Conservation (phyloP, 371 early-diverging fungal species). For the Chytridiales sp. region DNA sequence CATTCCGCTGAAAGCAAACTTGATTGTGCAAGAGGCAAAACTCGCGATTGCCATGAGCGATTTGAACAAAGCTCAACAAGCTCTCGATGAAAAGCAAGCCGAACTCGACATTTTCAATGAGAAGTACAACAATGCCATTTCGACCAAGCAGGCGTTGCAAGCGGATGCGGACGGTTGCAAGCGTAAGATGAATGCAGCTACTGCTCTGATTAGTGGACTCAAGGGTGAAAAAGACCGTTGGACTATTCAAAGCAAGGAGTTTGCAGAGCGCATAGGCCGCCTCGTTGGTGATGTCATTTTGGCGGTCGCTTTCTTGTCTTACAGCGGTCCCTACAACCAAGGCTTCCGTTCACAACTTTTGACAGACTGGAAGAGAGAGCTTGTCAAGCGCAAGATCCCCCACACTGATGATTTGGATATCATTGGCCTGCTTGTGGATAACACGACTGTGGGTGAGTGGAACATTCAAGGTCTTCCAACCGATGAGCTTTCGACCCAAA, state of each 20-base stretch:
- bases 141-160: slow-evolving; percentile 55
- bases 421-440: slow-evolving; percentile 56
- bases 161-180: slow-evolving; percentile 63
- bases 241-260: slow-evolving; percentile 61
- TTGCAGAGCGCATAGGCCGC: slow-evolving; percentile 54
- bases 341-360: slow-evolving; percentile 52
- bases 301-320: slow-evolving; percentile 58
- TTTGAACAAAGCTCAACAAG: slow-evolving; percentile 52
- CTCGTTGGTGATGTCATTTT: slow-evolving; percentile 61
- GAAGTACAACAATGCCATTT: slow-evolving; percentile 57
- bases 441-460: slow-evolving; percentile 63
- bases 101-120: slow-evolving; percentile 59
- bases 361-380: slow-evolving; percentile 55
- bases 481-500: slow-evolving; percentile 61
- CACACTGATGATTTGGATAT: slow-evolving; percentile 59
- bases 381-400: slow-evolving; percentile 52
- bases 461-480: slow-evolving; percentile 67
- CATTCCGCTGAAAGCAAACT: slow-evolving; percentile 61
- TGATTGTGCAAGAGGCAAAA: slow-evolving; percentile 59
- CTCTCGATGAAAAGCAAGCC: slow-evolving; percentile 62
- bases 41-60: slow-evolving; percentile 54
- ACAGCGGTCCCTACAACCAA: slow-evolving; percentile 63
- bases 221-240: slow-evolving; percentile 65
- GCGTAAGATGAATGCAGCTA: slow-evolving; percentile 62
- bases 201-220: slow-evolving; percentile 56